A percentile compares a stretch with the other conserved stretches of the same genome.
phyloP scores from a whole-genome alignment of 2,329 filamentous ascomycete genomes.

The Fusarium poae region DNA sequence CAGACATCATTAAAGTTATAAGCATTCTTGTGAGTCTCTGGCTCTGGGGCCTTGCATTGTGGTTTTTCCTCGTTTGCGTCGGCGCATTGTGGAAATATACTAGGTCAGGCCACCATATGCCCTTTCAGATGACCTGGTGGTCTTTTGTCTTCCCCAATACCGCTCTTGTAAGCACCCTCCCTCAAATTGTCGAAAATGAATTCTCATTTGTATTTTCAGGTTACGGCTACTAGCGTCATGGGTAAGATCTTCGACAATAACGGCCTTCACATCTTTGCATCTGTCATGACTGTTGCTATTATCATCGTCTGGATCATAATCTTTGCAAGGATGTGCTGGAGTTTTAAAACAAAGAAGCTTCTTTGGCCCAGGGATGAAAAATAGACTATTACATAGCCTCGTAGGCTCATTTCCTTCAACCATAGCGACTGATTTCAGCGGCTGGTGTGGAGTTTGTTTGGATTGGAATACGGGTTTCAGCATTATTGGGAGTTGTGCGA shows the following conservation, averaged over 20 bases:
- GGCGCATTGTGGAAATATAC: slow-evolving; percentile 79
- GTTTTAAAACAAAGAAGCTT: slow-evolving; percentile 75
- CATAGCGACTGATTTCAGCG: too few species aligned
- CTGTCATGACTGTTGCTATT: slow-evolving; percentile 74
- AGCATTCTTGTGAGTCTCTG: slow-evolving; percentile 77
- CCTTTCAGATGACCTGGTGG: slow-evolving; percentile 89
- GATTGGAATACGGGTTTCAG: neutral
- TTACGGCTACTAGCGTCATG: slow-evolving; percentile 80
- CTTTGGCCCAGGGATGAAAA: slow-evolving; percentile 77
- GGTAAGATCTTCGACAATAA: slow-evolving; percentile 70
- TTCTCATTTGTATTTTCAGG: slow-evolving; percentile 38
- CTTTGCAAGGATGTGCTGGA: slow-evolving; percentile 76
- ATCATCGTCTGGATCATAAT: slow-evolving; percentile 77
- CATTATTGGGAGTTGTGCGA: neutral
- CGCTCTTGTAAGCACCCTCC: slow-evolving; percentile 62
- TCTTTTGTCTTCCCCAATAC: slow-evolving; percentile 87
- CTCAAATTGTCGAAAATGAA: neutral
- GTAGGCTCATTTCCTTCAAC: neutral
- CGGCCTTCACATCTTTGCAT: slow-evolving; percentile 75
- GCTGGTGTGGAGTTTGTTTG: neutral
- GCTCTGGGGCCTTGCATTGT: slow-evolving; percentile 85
- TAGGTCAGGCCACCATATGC: slow-evolving; percentile 68
- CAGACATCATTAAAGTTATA: slow-evolving; percentile 61
- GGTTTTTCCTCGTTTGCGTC: slow-evolving; percentile 87
- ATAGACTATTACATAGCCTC: slow-evolving; percentile 1